A percentile compares a stretch with the other conserved stretches of the same genome.
Evolutionary conservation across 2,329 filamentous ascomycete species (phyloP).

Genomic region (Chrysoporthe cubensis): DNA sequence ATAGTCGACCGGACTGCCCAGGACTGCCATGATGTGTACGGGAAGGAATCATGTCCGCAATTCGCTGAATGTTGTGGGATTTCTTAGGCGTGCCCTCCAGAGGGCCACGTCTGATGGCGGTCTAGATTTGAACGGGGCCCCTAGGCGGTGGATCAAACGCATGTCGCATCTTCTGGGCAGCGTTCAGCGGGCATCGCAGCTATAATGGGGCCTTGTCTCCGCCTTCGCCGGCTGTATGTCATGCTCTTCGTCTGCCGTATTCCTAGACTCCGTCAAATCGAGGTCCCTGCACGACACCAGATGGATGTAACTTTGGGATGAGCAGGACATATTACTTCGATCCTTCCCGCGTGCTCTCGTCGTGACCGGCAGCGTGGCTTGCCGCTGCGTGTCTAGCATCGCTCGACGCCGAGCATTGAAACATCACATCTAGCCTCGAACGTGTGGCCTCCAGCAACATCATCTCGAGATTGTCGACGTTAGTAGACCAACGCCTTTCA

Average conservation of each 20-base stretch:
- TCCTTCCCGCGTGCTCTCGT: not conserved
- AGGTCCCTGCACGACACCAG: not conserved
- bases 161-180: not conserved
- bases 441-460: not conserved
- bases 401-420: not conserved
- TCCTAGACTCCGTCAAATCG: not conserved
- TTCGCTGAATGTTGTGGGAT: not conserved
- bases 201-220: not conserved
- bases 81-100: not conserved
- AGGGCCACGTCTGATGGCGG: not conserved
- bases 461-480: no score
- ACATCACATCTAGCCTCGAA: not conserved
- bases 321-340: not conserved
- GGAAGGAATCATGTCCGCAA: not conserved
- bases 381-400: not conserved
- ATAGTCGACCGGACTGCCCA: not conserved
- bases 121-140: not conserved
- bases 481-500: no score
- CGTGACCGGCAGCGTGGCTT: not conserved
- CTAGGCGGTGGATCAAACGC: not conserved
- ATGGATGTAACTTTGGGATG: not conserved
- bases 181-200: not conserved
- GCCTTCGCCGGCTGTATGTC: not conserved
- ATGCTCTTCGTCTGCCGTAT: not conserved
- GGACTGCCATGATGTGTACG: not conserved